Evolutionary conservation across 23 red algal genomes (phyloP), one percentile per base, ranked within the genome.

Genomic region (Cyanidiococcus yangmingshanensis): DNA sequence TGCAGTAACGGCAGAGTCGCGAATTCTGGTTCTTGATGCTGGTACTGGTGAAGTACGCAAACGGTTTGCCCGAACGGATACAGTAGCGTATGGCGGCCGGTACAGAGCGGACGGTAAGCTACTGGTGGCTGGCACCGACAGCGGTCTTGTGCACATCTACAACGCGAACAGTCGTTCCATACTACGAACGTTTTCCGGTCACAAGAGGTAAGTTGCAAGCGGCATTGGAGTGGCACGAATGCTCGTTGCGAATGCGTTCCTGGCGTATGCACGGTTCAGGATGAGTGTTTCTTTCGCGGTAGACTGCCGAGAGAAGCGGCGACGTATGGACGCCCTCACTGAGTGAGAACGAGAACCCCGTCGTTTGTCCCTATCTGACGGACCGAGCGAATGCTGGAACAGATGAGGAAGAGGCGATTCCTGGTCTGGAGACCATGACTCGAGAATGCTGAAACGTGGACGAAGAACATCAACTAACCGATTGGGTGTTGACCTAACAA

Each of bases 321-420:
- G 7, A 21, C 45, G 45, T 21, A 15, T 21, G 45, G 12, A 54
- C 45, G 21, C 45, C 45, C 7, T 54, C 45, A 7, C 7, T 54
- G 45, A 54, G 45, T 21, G 45, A 54, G 21, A 54, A 21, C 45
- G 21, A 54, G 45, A 54, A 21, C 45, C 45, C 45, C 45, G 87
- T 90, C 87, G 83, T 87, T 92, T 79, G 89, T 76, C 74, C 83
- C 89, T 92, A 83, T 77, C 89, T 92, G 89, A 92, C 76, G 79
- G 35, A n/a, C 74, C 54, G n/a, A n/a, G n/a, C n/a, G n/a, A n/a
- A n/a, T n/a, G n/a, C n/a, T n/a, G n/a, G n/a, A n/a, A n/a, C n/a
- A n/a, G n/a, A n/a, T n/a, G n/a, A n/a, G n/a, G n/a, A n/a, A n/a
- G n/a, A n/a, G n/a, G n/a, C n/a, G n/a, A 57, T n/a, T 57, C 50